Base-by-base conservation (phyloP, 2,329 filamentous ascomycete genomes). In the Talaromyces islandicus region DNA sequence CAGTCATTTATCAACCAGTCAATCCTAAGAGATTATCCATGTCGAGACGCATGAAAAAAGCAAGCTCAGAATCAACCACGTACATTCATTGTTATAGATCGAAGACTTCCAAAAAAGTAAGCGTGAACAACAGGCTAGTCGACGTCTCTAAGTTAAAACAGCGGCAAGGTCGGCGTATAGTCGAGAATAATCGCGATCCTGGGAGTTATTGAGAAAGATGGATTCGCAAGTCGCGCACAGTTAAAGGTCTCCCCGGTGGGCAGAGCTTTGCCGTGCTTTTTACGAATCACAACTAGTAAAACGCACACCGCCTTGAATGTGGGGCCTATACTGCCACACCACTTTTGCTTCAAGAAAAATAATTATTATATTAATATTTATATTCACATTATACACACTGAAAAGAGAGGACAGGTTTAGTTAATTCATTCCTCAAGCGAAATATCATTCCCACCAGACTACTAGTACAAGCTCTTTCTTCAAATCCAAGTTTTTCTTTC, bases 61-160 rank as follows among this genome's bases (percentile, higher is more conserved):
- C 25, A 19, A 25, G 25, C 9, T 25, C 17, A 57, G 41, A 59
- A 57, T 52, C 59, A 54, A 71, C 67, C 51, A 60, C 59, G 29
- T 58, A 74, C 72, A 67, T 70, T 74, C 72, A 74, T 74, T 61
- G 63, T 70, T 61, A 53, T 57, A 56, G 43, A 51, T 30, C 48
- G 54, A 27, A 14, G 24, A 50, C 46, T 52, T 21, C 27, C 17
- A 53, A 17, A 30, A 41, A 50, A 38, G 17, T 17, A 38, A 2
- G n/a, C 6, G 35, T n/a, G n/a, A n/a, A n/a, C n/a, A n/a, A n/a
- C 35, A n/a, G 35, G 35, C 14, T 38, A 38, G 35, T 7, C 35
- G 35, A 38, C 35, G 14, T n/a, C 3, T 38, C 6, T 1, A n/a
- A 38, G 17, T 38, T 7, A n/a, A 38, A 5, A n/a, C 35, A 7